Conservation (phyloP, 2,329 filamentous ascomycete species). For the Teratosphaeria viscida region DNA sequence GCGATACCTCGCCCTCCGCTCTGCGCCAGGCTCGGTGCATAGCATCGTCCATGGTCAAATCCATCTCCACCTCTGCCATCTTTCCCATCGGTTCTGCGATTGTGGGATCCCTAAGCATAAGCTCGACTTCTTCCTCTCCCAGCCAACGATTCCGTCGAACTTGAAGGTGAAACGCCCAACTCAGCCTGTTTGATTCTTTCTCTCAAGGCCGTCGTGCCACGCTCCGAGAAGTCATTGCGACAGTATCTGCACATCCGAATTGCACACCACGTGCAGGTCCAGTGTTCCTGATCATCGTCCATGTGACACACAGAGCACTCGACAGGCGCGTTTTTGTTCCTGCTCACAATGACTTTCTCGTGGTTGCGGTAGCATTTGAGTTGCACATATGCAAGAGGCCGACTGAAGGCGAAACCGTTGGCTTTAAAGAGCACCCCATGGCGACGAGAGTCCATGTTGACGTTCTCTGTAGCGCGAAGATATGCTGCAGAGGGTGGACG, state of each 20-base stretch:
- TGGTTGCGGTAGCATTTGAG: slow-evolving; percentile 22
- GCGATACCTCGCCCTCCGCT: background rate
- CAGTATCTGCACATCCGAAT: slow-evolving; percentile 22
- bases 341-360: slow-evolving; percentile 14
- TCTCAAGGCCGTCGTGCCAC: background rate
- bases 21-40: background rate
- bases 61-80: background rate
- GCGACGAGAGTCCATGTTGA: slow-evolving; percentile 17
- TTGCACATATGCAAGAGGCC: slow-evolving; percentile 18
- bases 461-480: slow-evolving; percentile 13
- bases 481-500: slow-evolving; percentile 11
- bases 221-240: slow-evolving; percentile 3
- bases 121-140: background rate
- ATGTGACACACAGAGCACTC: slow-evolving; percentile 26
- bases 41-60: background rate
- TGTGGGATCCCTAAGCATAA: background rate
- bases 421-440: slow-evolving; percentile 23
- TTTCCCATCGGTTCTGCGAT: background rate
- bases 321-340: slow-evolving; percentile 23
- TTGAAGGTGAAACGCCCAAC: background rate
- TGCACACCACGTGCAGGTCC: slow-evolving; percentile 24
- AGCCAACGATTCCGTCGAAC: background rate
- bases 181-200: background rate
- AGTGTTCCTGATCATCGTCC: slow-evolving; percentile 21
- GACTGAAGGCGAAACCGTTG: slow-evolving; percentile 22